Percentiles rank a stretch among this genome's conserved stretches.
Conservation (phyloP, 257 asterid species). For the Salvia miltiorrhiza region DNA sequence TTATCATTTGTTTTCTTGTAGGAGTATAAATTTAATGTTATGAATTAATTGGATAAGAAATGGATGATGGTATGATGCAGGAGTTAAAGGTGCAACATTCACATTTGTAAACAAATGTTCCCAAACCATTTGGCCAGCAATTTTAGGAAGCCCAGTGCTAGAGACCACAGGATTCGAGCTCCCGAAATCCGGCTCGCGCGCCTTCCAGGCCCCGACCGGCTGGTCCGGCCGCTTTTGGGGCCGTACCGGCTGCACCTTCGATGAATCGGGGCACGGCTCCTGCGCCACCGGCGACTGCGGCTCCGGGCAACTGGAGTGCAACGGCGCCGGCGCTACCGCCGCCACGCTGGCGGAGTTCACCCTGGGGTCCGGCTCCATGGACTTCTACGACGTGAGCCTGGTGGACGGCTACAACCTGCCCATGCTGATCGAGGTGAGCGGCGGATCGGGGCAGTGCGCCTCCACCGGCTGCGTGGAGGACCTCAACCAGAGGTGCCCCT, state of each 20-base stretch:
- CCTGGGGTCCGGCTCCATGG: constrained; percentile 70
- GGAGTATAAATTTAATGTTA: no score
- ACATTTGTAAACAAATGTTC: constrained; percentile 69
- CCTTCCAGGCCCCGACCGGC: constrained; percentile 66
- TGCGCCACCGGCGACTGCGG: constrained; percentile 78
- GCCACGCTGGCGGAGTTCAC: constrained; percentile 84
- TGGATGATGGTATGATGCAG: constrained; percentile 13
- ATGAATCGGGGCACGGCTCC: constrained; percentile 45
- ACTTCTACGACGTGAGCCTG: constrained; percentile 78
- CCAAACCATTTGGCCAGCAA: constrained; percentile 74
- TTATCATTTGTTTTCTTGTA: no score
- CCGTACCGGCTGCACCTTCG: constrained; percentile 64
- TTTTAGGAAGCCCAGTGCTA: constrained; percentile 46
- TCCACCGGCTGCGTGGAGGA: constrained; percentile 71
- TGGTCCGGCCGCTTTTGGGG: constrained; percentile 93
- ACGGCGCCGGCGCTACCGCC: constrained; percentile 71
- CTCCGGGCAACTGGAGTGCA: constrained; percentile 63
- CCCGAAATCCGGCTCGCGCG: constrained; percentile 42
- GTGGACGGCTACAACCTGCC: constrained; percentile 85
- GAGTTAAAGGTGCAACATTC: constrained; percentile 43
- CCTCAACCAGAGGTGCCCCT: constrained; percentile 53
- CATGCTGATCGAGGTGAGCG: constrained; percentile 49
- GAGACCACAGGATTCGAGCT: constrained; percentile 73
- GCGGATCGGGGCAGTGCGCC: constrained; percentile 65
- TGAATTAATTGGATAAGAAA: not conserved